Evolutionary conservation across 139 green algal genomes (phyloP).

Genomic region (Picochlorum sp.): DNA sequence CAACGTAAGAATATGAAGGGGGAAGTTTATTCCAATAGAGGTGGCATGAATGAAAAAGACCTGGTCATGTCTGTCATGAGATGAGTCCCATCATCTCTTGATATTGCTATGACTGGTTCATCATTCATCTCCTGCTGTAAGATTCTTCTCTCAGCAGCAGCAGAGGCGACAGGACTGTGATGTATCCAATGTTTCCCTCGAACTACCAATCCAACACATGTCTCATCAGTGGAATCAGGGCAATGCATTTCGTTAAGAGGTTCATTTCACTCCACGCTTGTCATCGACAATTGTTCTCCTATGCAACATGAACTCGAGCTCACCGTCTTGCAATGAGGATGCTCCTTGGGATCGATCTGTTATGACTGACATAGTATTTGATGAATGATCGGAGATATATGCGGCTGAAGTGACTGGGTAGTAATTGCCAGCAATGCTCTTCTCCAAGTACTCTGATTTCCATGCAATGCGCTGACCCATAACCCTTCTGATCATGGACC

Average conservation of each 20-base stretch:
- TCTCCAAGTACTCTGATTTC: constrained; percentile 39
- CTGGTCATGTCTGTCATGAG: neutral
- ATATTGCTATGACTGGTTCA: neutral
- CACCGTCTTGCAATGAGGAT: constrained; percentile 32
- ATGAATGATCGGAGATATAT: constrained; percentile 26
- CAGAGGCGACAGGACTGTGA: neutral
- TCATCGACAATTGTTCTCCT: constrained; percentile 41
- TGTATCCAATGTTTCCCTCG: neutral
- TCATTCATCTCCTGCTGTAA: neutral
- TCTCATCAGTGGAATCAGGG: neutral
- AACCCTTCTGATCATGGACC: constrained; percentile 49
- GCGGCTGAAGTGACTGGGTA: constrained; percentile 63
- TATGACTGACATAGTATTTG: constrained; percentile 33
- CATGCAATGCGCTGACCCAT: constrained; percentile 46
- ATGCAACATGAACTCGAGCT: constrained; percentile 61
- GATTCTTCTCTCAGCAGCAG: neutral
- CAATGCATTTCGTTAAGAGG: constrained; percentile 65
- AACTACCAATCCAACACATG: neutral
- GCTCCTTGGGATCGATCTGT: constrained; percentile 59
- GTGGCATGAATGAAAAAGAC: neutral
- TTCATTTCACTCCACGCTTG: constrained; percentile 54
- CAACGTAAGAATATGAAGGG: too few relatives aligned
- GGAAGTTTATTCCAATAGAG: too few relatives aligned
- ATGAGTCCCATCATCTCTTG: neutral
- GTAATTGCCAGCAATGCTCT: constrained; percentile 60